Conservation (phyloP, 805 yeast species). For the Cyberlindnera maclurae region DNA sequence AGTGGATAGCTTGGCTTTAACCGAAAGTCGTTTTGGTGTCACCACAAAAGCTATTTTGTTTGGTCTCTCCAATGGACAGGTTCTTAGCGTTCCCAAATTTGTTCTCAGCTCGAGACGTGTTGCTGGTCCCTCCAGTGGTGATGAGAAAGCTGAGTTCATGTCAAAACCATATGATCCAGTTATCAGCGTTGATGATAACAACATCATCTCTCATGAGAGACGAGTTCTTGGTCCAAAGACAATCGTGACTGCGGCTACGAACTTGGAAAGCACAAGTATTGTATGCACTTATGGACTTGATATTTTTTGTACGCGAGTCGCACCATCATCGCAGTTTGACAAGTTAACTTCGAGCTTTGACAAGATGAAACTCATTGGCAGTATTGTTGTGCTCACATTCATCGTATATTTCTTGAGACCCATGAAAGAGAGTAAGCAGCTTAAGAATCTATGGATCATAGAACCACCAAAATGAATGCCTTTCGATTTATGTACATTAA, state of each 20-base stretch:
- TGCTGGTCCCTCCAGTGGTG: slow-evolving; percentile 42
- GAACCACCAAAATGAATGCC: slow-evolving; percentile 4
- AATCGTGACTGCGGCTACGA: slow-evolving; percentile 48
- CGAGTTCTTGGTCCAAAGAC: slow-evolving; percentile 28
- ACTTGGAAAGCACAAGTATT: slow-evolving; percentile 74
- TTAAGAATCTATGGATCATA: slow-evolving; percentile 29
- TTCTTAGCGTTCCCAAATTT: slow-evolving; percentile 64
- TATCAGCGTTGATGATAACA: slow-evolving; percentile 40
- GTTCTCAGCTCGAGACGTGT: slow-evolving; percentile 65
- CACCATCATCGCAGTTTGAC: slow-evolving; percentile 85
- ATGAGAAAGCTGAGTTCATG: slow-evolving; percentile 53
- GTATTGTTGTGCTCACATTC: slow-evolving; percentile 46
- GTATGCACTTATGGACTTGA: slow-evolving; percentile 64
- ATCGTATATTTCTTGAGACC: slow-evolving; percentile 48
- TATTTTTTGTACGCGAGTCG: slow-evolving; percentile 65
- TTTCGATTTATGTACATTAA: background rate
- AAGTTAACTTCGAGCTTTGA: slow-evolving; percentile 61
- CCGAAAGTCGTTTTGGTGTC: slow-evolving; percentile 59
- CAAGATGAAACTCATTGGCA: slow-evolving; percentile 50
- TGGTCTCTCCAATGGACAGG: slow-evolving; percentile 51
- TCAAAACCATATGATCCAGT: slow-evolving; percentile 60
- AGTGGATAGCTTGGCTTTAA: slow-evolving; percentile 43
- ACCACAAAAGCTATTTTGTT: slow-evolving; percentile 59
- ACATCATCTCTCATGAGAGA: slow-evolving; percentile 46
- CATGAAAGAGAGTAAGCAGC: slow-evolving; percentile 44